Evolutionary conservation across 306 rosid species (phyloP), one percentile per base, ranked within the genome.

Genomic region (Mimosa bimucronata): DNA sequence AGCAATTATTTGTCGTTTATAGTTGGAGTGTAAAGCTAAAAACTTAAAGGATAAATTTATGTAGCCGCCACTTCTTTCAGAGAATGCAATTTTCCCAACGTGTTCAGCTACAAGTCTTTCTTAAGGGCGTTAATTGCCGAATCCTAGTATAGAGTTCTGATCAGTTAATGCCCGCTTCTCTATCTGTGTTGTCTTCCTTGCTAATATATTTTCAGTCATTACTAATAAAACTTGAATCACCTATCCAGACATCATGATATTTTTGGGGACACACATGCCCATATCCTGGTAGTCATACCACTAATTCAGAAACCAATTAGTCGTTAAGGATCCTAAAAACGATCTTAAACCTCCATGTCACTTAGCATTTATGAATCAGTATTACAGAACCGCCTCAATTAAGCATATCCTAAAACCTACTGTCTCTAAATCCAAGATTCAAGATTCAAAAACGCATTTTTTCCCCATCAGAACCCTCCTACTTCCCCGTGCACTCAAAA

Each of bases 391-490:
- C 38, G 45, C 30, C 69, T 57, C 78, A 21, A 75, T 67, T 25
- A 67, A 83, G 75, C 67, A 83, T 60, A 28, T 66, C 64, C 34
- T 6, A 26, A 53, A 62, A 72, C 73, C 82, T 30, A 44, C 60
- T 71, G 57, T 11, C 19, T 29, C 44, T 42, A 50, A 69, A 77
- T 73, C 69, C 25, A 31, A 38, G 38, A 55, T 57, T 58, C 38
- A 75, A 40, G 25, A 8, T 79, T 29, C 26, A 8, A 11, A 25
- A 64, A 40, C 4, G 2, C 40, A 16, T 9, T 64, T 38, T 10
- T 5, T 62, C 14, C 16, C 4, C 11, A 5, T 44, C 13, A 23
- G 13, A 42, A 70, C 4, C 34, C 7, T n/a, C 45, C 21, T 29
- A 37, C 34, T 26, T 38, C 66, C 67, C 46, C 26, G 6, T 13